Conservation (phyloP, 371 early-diverging fungal genomes). For the Conidiobolus incongruus region DNA sequence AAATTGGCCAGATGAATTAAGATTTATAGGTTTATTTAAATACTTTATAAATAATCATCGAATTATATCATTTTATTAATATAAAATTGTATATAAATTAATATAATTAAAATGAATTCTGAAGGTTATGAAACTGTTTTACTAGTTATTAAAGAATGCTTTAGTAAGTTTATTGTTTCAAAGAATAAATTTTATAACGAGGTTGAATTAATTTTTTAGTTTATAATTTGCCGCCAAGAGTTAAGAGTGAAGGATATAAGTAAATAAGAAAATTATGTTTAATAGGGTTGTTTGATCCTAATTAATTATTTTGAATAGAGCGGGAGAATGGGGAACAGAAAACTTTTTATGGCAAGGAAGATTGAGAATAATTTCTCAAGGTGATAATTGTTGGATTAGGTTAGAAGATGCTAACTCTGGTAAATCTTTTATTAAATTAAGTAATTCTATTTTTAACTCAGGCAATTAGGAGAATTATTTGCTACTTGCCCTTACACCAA, state of each 20-base stretch:
- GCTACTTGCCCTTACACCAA: slow-evolving; percentile 59
- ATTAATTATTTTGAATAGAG: slow-evolving; percentile 21
- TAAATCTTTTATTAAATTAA: slow-evolving; percentile 9
- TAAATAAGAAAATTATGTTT: slow-evolving; percentile 10
- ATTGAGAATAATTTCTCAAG: slow-evolving; percentile 44
- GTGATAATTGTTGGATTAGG: slow-evolving; percentile 44
- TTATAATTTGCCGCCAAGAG: slow-evolving; percentile 59
- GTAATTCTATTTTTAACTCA: no score
- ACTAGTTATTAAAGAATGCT: slow-evolving; percentile 57
- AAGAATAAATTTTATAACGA: no score
- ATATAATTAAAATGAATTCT: no score
- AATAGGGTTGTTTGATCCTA: no score
- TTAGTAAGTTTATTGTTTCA: no score
- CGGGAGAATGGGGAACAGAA: slow-evolving; percentile 64
- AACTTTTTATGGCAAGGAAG: slow-evolving; percentile 65
- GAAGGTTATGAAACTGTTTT: slow-evolving; percentile 58
- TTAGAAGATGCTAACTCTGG: slow-evolving; percentile 50
- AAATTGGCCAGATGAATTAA: no score
- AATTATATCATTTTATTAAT: neutral
- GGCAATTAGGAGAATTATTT: slow-evolving; percentile 81
- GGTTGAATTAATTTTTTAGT: no score
- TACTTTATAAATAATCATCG: no score
- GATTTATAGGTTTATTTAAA: no score
- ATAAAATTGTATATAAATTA: neutral
- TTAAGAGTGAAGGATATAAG: slow-evolving; percentile 48